Evolutionary conservation across 2,329 filamentous ascomycete species (phyloP).

Genomic region (Pyricularia sp.): DNA sequence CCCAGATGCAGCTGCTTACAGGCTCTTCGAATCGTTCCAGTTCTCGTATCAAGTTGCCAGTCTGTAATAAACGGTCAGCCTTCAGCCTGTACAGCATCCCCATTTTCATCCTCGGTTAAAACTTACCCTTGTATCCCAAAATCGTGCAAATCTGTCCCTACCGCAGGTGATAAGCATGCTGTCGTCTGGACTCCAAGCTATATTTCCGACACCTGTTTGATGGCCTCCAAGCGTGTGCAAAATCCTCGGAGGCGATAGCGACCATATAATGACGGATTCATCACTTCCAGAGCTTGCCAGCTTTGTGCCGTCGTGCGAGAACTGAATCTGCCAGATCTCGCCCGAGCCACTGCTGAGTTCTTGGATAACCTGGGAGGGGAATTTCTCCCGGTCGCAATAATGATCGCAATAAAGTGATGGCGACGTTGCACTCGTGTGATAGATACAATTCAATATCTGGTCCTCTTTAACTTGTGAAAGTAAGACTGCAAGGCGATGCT

Average conservation of each 20-base stretch:
- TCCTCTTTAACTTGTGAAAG: slow-evolving; percentile 74
- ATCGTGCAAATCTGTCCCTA: slow-evolving; percentile 59
- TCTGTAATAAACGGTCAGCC: slow-evolving; percentile 28
- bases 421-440: slow-evolving; percentile 71
- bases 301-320: slow-evolving; percentile 77
- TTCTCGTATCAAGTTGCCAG: slow-evolving; percentile 51
- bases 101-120: not conserved
- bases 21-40: slow-evolving; percentile 70
- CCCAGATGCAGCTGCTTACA: slow-evolving; percentile 86
- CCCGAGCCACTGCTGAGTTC: slow-evolving; percentile 66
- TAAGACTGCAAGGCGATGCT: slow-evolving; percentile 74
- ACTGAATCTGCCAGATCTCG: slow-evolving; percentile 87
- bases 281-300: slow-evolving; percentile 77
- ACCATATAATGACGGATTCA: slow-evolving; percentile 70
- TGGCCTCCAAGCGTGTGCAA: slow-evolving; percentile 57
- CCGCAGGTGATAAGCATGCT: slow-evolving; percentile 77
- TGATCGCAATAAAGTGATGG: slow-evolving; percentile 90
- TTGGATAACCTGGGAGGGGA: slow-evolving; percentile 62
- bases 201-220: slow-evolving; percentile 61
- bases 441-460: slow-evolving; percentile 77
- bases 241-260: slow-evolving; percentile 60
- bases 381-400: slow-evolving; percentile 67
- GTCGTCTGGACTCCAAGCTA: slow-evolving; percentile 91
- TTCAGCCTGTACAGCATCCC: not conserved
- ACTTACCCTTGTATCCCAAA: slow-evolving; percentile 66